These are phyloP conservation scores for Penicillium bialowiezense DNA, from an alignment of 495 filamentous ascomycete genomes.

Conservation along the genomic window DNA sequence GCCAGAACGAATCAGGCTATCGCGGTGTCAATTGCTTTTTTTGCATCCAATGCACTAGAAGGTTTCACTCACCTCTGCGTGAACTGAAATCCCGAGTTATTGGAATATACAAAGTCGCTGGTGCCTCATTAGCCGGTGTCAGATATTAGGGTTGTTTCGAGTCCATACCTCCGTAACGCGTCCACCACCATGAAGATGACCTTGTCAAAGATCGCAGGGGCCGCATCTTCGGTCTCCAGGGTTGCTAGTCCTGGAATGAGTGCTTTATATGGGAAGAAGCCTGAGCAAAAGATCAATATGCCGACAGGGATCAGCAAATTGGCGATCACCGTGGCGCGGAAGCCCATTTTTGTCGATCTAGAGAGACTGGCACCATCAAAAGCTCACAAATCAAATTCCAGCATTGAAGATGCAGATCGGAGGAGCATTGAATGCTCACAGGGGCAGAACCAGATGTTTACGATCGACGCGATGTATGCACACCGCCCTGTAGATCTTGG, in stretches of 20 bases:
- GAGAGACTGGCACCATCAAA: no score
- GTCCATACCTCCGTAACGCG: conserved; percentile 76
- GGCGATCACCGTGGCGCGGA: conserved; percentile 34
- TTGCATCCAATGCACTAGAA: not conserved
- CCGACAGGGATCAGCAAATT: conserved; percentile 78
- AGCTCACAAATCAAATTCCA: no score
- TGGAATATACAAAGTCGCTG: conserved; percentile 92
- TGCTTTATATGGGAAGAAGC: conserved; percentile 98
- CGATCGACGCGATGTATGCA: conserved; percentile 2
- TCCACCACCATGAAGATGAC: conserved; percentile 98
- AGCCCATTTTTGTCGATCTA: conserved; percentile 23
- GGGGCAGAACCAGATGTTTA: conserved; percentile 16
- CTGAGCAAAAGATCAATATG: conserved; percentile 78
- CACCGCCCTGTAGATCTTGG: conserved; percentile 7
- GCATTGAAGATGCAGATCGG: no score
- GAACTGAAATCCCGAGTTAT: conserved; percentile 78
- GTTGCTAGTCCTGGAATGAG: conserved; percentile 79
- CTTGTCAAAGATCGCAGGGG: conserved; percentile 72
- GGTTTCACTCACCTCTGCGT: conserved; percentile 70
- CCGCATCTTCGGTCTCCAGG: conserved; percentile 47
- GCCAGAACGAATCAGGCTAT: conserved; percentile 78
- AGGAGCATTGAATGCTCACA: no score
- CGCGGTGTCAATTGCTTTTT: conserved; percentile 7
- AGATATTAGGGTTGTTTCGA: not conserved
- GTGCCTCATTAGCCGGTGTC: conserved; percentile 10